phyloP scores from a whole-genome alignment of 2,329 filamentous ascomycete genomes.

The Clonostachys byssicola region DNA sequence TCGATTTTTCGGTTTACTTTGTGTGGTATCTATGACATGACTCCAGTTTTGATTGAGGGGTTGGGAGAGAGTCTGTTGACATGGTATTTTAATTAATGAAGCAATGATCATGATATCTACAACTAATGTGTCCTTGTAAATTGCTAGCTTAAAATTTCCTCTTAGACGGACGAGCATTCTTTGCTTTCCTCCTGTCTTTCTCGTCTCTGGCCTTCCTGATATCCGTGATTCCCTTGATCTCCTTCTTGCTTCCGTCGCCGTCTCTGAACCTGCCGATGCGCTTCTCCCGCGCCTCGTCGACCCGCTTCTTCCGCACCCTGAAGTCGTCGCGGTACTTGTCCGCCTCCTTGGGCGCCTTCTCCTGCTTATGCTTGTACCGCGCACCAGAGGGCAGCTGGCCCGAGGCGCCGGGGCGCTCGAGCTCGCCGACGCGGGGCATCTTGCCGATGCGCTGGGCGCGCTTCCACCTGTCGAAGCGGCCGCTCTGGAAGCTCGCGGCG shows the following conservation, averaged over 20 bases:
- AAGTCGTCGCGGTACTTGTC: slow-evolving; percentile 93
- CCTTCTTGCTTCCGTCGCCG: slow-evolving; percentile 66
- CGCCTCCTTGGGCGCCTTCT: slow-evolving; percentile 86
- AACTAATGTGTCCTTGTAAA: no score
- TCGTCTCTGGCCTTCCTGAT: slow-evolving; percentile 78
- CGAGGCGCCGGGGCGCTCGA: slow-evolving; percentile 46
- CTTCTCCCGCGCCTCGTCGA: slow-evolving; percentile 83
- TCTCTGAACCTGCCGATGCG: slow-evolving; percentile 70
- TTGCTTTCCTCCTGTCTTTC: slow-evolving; percentile 72
- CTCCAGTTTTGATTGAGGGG: no score
- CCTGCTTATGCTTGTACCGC: slow-evolving; percentile 80
- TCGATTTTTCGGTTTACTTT: no score
- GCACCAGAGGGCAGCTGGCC: slow-evolving; percentile 14
- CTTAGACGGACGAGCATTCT: slow-evolving; percentile 80
- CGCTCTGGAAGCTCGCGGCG: slow-evolving; percentile 86
- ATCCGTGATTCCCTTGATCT: slow-evolving; percentile 79
- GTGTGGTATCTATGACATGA: no score
- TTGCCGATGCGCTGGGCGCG: slow-evolving; percentile 77
- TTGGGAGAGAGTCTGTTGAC: no score
- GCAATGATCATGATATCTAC: no score
- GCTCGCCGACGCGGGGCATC: slow-evolving; percentile 78
- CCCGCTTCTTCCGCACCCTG: slow-evolving; percentile 83
- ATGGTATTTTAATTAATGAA: no score
- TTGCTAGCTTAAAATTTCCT: slow-evolving; percentile 30
- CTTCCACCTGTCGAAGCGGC: slow-evolving; percentile 90